Evolutionary conservation across 768 basidiomycete genomes (phyloP).

Genomic region (Termitomyces sp.): DNA sequence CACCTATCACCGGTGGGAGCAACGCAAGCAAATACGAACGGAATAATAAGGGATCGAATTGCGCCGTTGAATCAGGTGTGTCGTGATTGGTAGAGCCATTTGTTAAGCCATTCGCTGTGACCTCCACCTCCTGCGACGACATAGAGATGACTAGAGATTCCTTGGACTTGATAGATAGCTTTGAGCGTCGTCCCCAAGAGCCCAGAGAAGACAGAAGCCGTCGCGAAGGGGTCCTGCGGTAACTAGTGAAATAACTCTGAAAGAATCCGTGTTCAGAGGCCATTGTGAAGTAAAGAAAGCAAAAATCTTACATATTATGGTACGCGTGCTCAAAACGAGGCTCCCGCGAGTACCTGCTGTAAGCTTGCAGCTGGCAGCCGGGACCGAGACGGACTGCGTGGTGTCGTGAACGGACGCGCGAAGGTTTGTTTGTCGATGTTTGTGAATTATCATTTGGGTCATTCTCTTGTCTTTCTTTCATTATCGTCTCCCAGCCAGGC

Average conservation of each 20-base stretch:
- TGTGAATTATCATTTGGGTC: background rate
- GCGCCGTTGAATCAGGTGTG: slow-evolving; percentile 20
- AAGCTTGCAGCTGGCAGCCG: background rate
- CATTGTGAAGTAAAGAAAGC: slow-evolving; percentile 9
- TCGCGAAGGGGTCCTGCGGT: slow-evolving; percentile 21
- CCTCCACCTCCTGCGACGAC: slow-evolving; percentile 19
- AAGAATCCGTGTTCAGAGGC: slow-evolving; percentile 16
- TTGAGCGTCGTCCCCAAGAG: slow-evolving; percentile 14
- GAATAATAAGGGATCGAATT: slow-evolving; percentile 69
- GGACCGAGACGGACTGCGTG: background rate
- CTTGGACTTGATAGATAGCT: slow-evolving; percentile 7
- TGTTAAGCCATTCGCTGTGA: slow-evolving; percentile 19
- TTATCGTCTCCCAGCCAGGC: background rate
- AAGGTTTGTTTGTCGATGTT: background rate
- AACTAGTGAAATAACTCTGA: slow-evolving; percentile 23
- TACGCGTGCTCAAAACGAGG: background rate
- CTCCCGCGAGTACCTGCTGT: background rate
- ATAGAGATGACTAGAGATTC: slow-evolving; percentile 9
- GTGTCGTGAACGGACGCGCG: background rate
- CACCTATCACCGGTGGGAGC: slow-evolving; percentile 80
- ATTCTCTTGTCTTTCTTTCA: background rate
- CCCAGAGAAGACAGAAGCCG: slow-evolving; percentile 12
- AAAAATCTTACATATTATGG: slow-evolving; percentile 11
- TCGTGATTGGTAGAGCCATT: slow-evolving; percentile 23
- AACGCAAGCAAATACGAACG: slow-evolving; percentile 64